These are phyloP conservation scores for Nidula microcarpa DNA, from an alignment of 768 basidiomycete species.

Conservation along the genomic window DNA sequence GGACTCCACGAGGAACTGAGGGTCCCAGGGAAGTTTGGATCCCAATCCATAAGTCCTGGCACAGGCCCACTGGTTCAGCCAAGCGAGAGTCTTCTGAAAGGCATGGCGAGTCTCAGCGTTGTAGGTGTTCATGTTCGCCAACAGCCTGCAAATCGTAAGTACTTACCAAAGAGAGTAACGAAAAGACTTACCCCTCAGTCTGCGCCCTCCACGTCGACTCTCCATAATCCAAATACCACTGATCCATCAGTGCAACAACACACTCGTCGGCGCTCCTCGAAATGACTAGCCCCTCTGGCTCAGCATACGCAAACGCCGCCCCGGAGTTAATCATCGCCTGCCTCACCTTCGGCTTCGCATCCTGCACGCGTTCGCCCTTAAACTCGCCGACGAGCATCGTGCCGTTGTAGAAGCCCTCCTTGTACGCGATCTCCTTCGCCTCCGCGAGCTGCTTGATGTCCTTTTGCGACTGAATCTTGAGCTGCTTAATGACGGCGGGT, in stretches of 20 bases:
- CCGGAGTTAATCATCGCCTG: slow-evolving; percentile 76
- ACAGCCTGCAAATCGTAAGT: slow-evolving; percentile 42
- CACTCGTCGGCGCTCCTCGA: slow-evolving; percentile 95
- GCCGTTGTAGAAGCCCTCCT: slow-evolving; percentile 96
- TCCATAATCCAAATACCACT: slow-evolving; percentile 99
- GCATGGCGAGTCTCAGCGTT: slow-evolving; percentile 86
- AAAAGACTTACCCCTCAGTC: slow-evolving; percentile 66
- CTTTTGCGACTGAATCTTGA: slow-evolving; percentile 95
- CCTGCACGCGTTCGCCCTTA: slow-evolving; percentile 84
- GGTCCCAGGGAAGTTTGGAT: slow-evolving; percentile 95
- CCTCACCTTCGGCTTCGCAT: slow-evolving; percentile 88
- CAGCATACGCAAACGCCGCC: slow-evolving; percentile 87
- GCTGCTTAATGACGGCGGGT: slow-evolving; percentile 73
- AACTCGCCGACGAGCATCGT: slow-evolving; percentile 90
- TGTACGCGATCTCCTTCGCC: slow-evolving; percentile 97
- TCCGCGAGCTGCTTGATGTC: slow-evolving; percentile 91
- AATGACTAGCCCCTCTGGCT: slow-evolving; percentile 89
- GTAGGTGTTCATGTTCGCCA: slow-evolving; percentile 88
- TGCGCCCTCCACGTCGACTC: slow-evolving; percentile 85
- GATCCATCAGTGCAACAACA: slow-evolving; percentile 96
- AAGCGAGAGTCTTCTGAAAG: slow-evolving; percentile 88
- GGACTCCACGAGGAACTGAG: slow-evolving; percentile 93
- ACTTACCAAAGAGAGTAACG: neutral
- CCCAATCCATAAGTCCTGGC: slow-evolving; percentile 97
- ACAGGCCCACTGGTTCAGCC: slow-evolving; percentile 99